These are phyloP conservation scores for Skeletonema marinoi DNA, from an alignment of 108 stramenopile genomes.

Conservation along the genomic window DNA sequence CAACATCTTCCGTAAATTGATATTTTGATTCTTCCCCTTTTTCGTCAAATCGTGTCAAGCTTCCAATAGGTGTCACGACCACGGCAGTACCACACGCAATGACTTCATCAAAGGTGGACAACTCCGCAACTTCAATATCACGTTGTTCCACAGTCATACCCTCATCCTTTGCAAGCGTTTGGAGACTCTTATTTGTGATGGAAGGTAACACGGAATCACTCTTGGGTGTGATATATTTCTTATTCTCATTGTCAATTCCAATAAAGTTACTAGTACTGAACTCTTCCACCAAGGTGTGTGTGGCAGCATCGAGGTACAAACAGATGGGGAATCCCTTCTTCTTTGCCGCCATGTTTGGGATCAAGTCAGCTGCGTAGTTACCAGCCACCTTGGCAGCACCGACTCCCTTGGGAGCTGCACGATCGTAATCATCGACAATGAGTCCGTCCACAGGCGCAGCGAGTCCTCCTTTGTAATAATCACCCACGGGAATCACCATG, in stretches of 20 bases:
- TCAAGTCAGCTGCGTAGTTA: constrained; percentile 98
- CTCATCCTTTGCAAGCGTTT: constrained; percentile 90
- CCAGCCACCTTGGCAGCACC: constrained; percentile 97
- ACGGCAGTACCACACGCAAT: constrained; percentile 98
- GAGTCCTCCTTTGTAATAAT: constrained; percentile 98
- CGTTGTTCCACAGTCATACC: constrained; percentile 91
- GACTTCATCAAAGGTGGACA: constrained; percentile 91
- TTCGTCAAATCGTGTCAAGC: constrained; percentile 69
- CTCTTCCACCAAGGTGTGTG: constrained; percentile 92
- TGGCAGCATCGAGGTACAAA: constrained; percentile 94
- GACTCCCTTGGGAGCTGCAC: constrained; percentile 97
- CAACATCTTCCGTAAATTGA: constrained; percentile 81
- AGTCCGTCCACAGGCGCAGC: constrained; percentile 87
- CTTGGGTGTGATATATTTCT: constrained; percentile 90
- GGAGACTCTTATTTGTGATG: constrained; percentile 97
- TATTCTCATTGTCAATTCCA: constrained; percentile 83
- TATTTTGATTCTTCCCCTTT: constrained; percentile 63
- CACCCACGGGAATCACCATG: constrained; percentile 95
- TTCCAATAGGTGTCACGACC: constrained; percentile 94
- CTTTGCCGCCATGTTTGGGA: constrained; percentile 95
- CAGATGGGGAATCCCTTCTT: constrained; percentile 97
- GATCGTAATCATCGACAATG: constrained; percentile 94
- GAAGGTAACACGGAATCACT: constrained; percentile 90
- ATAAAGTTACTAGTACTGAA: constrained; percentile 99
- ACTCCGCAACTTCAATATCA: constrained; percentile 80